Evolutionary conservation across 2,329 filamentous ascomycete genomes (phyloP), one percentile per base, ranked within the genome.

Genomic region (Fusarium avenaceum): DNA sequence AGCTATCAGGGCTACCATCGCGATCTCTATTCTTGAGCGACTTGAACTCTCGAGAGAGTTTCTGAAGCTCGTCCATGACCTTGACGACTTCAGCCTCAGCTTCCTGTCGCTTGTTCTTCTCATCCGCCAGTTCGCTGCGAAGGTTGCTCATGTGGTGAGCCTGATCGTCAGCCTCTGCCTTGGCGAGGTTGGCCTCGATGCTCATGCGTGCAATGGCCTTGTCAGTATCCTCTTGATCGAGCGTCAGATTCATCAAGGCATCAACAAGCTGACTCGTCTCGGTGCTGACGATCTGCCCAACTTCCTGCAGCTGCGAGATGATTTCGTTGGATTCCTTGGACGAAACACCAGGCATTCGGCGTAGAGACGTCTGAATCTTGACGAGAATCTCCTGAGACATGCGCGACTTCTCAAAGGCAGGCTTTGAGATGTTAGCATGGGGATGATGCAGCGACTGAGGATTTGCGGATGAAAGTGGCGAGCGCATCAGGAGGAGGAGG

Each of bases 201-300:
- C 78, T 78, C 77, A 81, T 77, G 15, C 79, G 71, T 3, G 78
- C 76, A 42, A 80, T 76, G 9, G 78, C 76, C 71, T 78, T 78
- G 56, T 80, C 77, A 2, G 77, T 79, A 15, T 81, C 78, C 60
- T 80, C 76, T 39, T 77, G 75, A 57, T 81, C 79, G 10, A 81
- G 75, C 7, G 71, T 74, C 39, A 79, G 45, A 55, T 80, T 79
- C 72, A 76, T 76, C 19, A 80, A 64, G 6, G 78, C 78, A 35
- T 80, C 77, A 11, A 81, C 78, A 6, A 81, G 78, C 65, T 78
- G 75, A 38, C 76, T 78, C 10, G 76, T 80, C 73, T 81, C 80
- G 28, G 77, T 75, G 63, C 75, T 80, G 70, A 80, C 75, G 42
- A 77, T 73, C 56, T 77, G 78, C 1, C 78, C 77, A 6, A 80